Evolutionary conservation across 140 eudicot species (phyloP), one percentile per base, ranked within the genome.

Genomic region (Senecio squalidus): DNA sequence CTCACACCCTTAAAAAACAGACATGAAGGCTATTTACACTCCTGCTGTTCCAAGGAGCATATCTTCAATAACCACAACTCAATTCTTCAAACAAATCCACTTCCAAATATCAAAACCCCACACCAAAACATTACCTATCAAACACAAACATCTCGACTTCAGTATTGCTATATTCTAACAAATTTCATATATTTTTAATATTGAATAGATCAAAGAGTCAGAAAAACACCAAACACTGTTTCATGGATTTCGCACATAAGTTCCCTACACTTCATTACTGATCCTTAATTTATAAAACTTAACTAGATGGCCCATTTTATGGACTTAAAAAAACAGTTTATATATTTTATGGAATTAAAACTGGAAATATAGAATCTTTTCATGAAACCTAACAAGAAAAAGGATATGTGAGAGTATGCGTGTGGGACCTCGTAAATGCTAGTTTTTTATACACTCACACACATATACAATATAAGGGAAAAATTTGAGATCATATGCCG

Each of bases 1-100:
- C 74, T 75, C 78, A 47, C 74, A 72, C 68, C 87, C 53, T 50
- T 10, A 69, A 81, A 86, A 79, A 77, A 56, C 66, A 60, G 82
- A 59, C 81, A 82, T 66, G 81, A 74, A 77, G 77, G 85, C 80
- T 80, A 86, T 86, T 69, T 80, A 83, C 88, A 80, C 52, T 59
- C 74, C 60, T 64, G 67, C 47, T 18, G 66, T 21, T 36, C 4
- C 43, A 36, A 0, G 43, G 43, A 36, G 62, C 73, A 57, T n/a
- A n/a, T 62, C 73, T 63, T 58, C 77, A 66, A 47, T 18, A 40
- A 28, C 56, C 64, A 66, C 23, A 55, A 44, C 44, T 39, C 21
- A 55, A 65, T 17, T 22, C n/a, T n/a, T n/a, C 50, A 27, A 59
- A 52, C 16, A 23, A 62, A 70, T 17, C 51, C 69, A 60, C 25